Conservation (phyloP, 2,329 filamentous ascomycete species). For the Huntiella moniliformis region DNA sequence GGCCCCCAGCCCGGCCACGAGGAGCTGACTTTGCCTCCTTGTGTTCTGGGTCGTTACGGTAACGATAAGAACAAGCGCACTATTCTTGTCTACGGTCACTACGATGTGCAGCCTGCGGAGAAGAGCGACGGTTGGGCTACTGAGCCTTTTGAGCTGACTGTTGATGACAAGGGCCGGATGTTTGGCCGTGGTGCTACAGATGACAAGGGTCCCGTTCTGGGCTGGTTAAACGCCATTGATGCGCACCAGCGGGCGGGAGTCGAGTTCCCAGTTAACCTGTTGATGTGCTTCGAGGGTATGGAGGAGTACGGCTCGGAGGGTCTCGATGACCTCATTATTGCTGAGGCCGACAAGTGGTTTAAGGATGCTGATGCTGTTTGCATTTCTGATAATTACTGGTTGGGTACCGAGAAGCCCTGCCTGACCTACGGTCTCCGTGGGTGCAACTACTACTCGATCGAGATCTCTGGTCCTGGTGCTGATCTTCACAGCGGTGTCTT, state of each 20-base stretch:
- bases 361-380: constrained; percentile 90
- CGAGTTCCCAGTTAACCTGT: constrained; percentile 89
- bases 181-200: constrained; percentile 89
- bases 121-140: constrained; percentile 91
- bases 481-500: constrained; percentile 96
- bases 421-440: constrained; percentile 92
- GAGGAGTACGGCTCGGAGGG: constrained; percentile 97
- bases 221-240: constrained; percentile 96
- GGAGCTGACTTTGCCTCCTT: constrained; percentile 76
- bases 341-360: constrained; percentile 86
- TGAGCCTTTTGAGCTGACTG: constrained; percentile 73
- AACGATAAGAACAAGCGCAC: constrained; percentile 84
- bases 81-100: constrained; percentile 93
- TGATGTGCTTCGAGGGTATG: constrained; percentile 99
- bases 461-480: constrained; percentile 75
- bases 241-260: constrained; percentile 88
- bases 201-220: constrained; percentile 92
- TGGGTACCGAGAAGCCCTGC: constrained; percentile 95
- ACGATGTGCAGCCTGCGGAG: constrained; percentile 91
- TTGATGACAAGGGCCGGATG: constrained; percentile 88
- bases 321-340: constrained; percentile 81
- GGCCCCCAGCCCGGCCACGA: constrained; percentile 88
- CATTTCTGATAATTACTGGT: constrained; percentile 99
- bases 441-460: constrained; percentile 92
- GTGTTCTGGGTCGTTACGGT: constrained; percentile 81